phyloP scores from a whole-genome alignment of 306 rosid species.

The Herpetospermum pedunculosum region DNA sequence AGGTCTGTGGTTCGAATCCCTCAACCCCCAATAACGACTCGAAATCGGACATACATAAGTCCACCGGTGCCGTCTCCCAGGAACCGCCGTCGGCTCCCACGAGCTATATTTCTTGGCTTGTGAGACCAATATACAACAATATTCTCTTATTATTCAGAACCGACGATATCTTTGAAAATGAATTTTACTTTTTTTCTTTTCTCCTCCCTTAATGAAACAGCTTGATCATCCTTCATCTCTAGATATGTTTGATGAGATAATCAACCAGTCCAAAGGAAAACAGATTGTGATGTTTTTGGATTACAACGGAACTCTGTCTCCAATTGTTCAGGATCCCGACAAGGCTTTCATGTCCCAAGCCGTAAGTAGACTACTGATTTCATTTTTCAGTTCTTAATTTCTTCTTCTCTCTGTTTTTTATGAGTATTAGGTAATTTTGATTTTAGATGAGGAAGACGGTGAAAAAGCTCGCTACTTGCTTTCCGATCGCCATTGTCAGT shows the following conservation, averaged over 20 bases:
- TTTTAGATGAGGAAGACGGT: constrained; percentile 78
- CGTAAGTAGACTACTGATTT: constrained; percentile 26
- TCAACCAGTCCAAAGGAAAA: constrained; percentile 70
- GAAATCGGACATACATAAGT: too few species aligned
- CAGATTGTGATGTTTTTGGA: constrained; percentile 84
- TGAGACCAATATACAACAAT: too few species aligned
- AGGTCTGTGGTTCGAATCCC: too few species aligned
- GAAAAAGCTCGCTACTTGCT: constrained; percentile 57
- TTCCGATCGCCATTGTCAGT: constrained; percentile 86
- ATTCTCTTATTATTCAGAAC: too few species aligned
- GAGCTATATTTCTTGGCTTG: too few species aligned
- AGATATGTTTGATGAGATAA: constrained; percentile 64
- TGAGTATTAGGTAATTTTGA: too few species aligned
- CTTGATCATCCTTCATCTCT: constrained; percentile 72
- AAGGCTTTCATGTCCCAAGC: constrained; percentile 76
- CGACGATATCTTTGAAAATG: too few species aligned
- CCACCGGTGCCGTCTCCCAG: too few species aligned
- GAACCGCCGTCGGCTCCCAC: too few species aligned
- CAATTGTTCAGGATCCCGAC: constrained; percentile 78
- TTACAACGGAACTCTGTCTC: constrained; percentile 89
- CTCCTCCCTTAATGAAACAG: too few species aligned
- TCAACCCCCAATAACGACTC: too few species aligned
- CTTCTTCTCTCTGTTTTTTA: background rate
- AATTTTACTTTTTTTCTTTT: too few species aligned
- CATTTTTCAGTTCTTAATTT: background rate